A percentile compares a stretch with the other conserved stretches of the same genome.
Evolutionary conservation across 2,329 filamentous ascomycete species (phyloP).

Genomic region (Capronia epimyces): DNA sequence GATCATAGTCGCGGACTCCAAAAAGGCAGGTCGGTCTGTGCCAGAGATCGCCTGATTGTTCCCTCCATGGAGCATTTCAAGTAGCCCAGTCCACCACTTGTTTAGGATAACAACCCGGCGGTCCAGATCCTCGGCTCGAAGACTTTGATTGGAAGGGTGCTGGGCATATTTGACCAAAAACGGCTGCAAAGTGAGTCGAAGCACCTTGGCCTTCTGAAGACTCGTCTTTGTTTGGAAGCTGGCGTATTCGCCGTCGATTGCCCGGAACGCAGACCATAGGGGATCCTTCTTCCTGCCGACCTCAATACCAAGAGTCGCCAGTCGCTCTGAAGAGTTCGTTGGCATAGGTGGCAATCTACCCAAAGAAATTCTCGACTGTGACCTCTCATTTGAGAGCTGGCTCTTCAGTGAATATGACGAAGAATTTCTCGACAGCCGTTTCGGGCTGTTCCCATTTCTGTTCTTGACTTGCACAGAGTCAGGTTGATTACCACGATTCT

Average conservation of each 20-base stretch:
- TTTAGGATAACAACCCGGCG: slow-evolving; percentile 72
- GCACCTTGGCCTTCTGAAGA: slow-evolving; percentile 66
- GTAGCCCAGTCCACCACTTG: slow-evolving; percentile 80
- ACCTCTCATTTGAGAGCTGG: slow-evolving; percentile 46
- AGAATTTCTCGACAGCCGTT: slow-evolving; percentile 35
- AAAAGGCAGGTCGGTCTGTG: slow-evolving; percentile 72
- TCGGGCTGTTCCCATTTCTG: slow-evolving; percentile 33
- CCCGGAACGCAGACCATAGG: slow-evolving; percentile 62
- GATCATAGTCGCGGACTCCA: slow-evolving; percentile 72
- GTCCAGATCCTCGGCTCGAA: slow-evolving; percentile 78
- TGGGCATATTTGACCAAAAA: slow-evolving; percentile 67
- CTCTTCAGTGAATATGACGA: slow-evolving; percentile 39
- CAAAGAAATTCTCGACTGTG: slow-evolving; percentile 38
- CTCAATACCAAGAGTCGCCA: slow-evolving; percentile 32
- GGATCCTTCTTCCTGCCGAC: slow-evolving; percentile 60
- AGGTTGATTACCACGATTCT: background rate
- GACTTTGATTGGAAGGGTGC: slow-evolving; percentile 59
- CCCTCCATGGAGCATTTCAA: slow-evolving; percentile 74
- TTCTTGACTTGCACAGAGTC: slow-evolving; percentile 32
- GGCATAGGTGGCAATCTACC: slow-evolving; percentile 47
- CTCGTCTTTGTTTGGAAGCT: slow-evolving; percentile 69
- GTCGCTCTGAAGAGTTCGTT: slow-evolving; percentile 37
- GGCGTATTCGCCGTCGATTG: slow-evolving; percentile 56
- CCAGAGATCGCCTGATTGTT: slow-evolving; percentile 73
- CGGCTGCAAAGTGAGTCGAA: slow-evolving; percentile 66